Base-by-base conservation (phyloP, 345 rosid genomes). In the Physaria fendleri region DNA sequence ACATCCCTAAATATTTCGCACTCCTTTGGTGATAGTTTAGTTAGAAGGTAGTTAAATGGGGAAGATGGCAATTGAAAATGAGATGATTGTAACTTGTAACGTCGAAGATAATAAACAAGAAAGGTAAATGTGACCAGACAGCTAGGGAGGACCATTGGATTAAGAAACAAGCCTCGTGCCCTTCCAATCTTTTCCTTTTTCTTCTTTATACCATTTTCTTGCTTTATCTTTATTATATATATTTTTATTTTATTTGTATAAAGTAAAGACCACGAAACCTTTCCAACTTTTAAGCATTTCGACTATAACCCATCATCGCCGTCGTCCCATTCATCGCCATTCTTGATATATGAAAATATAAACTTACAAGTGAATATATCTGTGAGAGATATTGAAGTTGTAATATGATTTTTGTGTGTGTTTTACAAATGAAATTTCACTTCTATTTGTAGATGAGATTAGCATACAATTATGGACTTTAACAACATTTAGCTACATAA, bases 111-210 rank as follows among this genome's bases (percentile, higher is more conserved):
- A 43, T 9, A 60, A 60, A 37, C 49, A 60, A 54, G 20, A 45
- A 55, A 62, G 16, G 38, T 18, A 39, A 23, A 48, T 63, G 64
- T 70, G 69, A 63, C 74, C 74, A 70, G 64, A 69, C 64, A 62
- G 44, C 64, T 69, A 54, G 62, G 27, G 54, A 35, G 15, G 45
- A 62, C 56, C 64, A 24, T 62, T 70, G 59, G 69, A 56, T 70
- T 70, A 55, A 62, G 59, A 70, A 70, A 70, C 74, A 70, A 70
- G 65, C 74, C 74, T 70, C 74, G 69, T 70, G 74, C 74, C 68
- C 54, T 47, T 56, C 57, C 59, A 55, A 62, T 56, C 69, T 56
- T 70, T 63, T 63, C 32, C 57, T 46, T 69, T 70, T 13, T 14
- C 29, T 41, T 44, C 68, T 69, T 62, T 62, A 59, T 53, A 52